Evolutionary conservation across 106 monocot genomes (phyloP).

Genomic region (Apostasia ramifera): DNA sequence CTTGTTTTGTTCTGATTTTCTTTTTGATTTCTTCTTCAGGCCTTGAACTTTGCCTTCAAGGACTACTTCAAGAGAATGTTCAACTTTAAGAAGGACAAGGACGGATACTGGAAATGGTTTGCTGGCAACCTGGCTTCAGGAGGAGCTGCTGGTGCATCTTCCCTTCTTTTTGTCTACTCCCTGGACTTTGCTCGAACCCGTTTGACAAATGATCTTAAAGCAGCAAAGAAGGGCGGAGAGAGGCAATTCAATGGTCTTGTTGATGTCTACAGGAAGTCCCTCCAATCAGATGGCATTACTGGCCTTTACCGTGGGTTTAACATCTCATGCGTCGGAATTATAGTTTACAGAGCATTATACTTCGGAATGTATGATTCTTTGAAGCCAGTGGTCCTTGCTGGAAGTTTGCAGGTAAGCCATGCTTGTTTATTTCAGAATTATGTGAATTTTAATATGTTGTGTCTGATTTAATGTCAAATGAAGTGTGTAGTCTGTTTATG

Average conservation of each 20-base stretch:
- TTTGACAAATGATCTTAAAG: slow-evolving; percentile 44
- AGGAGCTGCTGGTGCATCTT: slow-evolving; percentile 49
- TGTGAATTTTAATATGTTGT: neutral
- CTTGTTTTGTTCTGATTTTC: no score
- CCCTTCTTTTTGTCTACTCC: slow-evolving; percentile 51
- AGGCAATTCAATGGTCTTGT: slow-evolving; percentile 51
- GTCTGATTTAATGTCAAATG: no score
- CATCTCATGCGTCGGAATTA: slow-evolving; percentile 49
- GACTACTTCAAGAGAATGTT: slow-evolving; percentile 58
- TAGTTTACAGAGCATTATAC: slow-evolving; percentile 49
- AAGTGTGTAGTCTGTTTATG: no score
- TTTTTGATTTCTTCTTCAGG: slow-evolving; percentile 9
- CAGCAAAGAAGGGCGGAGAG: slow-evolving; percentile 43
- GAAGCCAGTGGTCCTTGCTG: slow-evolving; percentile 49
- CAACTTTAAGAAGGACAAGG: slow-evolving; percentile 49
- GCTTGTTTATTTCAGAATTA: neutral
- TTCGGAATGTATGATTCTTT: slow-evolving; percentile 55
- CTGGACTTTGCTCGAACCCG: slow-evolving; percentile 52
- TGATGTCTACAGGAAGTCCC: slow-evolving; percentile 47
- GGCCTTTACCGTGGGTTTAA: slow-evolving; percentile 58
- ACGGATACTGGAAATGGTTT: slow-evolving; percentile 60
- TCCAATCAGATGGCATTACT: slow-evolving; percentile 37
- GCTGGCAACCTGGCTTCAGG: slow-evolving; percentile 57
- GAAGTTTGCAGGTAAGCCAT: slow-evolving; percentile 33
- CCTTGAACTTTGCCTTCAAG: slow-evolving; percentile 64